Evolutionary conservation across 2,329 filamentous ascomycete genomes (phyloP).

Genomic region (Trichoderma sp.): DNA sequence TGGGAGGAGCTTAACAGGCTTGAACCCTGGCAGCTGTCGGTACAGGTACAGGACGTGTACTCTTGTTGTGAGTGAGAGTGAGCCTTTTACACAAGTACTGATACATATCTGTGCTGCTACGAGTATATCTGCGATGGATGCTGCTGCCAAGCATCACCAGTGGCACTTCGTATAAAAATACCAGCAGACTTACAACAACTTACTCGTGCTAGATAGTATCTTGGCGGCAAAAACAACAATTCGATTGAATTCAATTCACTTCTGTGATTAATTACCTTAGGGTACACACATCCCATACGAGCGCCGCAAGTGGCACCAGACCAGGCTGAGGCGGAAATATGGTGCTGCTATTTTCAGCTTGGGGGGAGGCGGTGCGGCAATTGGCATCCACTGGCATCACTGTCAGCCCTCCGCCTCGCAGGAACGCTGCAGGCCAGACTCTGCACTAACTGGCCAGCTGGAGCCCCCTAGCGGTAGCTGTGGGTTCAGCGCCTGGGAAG

Average conservation of each 20-base stretch:
- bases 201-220: neutral
- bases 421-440: slow-evolving; percentile 10
- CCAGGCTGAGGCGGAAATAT: slow-evolving; percentile 12
- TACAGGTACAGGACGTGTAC: neutral
- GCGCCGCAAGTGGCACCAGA: neutral
- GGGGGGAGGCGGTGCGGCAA: slow-evolving; percentile 18
- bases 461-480: neutral
- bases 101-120: neutral
- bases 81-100: neutral
- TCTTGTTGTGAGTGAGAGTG: neutral
- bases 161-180: neutral
- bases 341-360: slow-evolving; percentile 21
- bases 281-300: neutral
- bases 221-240: neutral
- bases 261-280: neutral
- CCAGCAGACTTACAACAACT: neutral
- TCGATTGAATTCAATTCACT: neutral
- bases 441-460: neutral
- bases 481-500: neutral
- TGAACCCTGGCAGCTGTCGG: neutral
- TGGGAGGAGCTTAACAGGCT: slow-evolving; percentile 6
- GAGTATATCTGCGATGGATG: neutral
- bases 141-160: neutral
- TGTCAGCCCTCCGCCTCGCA: slow-evolving; percentile 20
- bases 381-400: neutral